These are phyloP conservation scores for Triangularia setosa DNA, from an alignment of 2,329 filamentous ascomycete species.

Conservation along the genomic window DNA sequence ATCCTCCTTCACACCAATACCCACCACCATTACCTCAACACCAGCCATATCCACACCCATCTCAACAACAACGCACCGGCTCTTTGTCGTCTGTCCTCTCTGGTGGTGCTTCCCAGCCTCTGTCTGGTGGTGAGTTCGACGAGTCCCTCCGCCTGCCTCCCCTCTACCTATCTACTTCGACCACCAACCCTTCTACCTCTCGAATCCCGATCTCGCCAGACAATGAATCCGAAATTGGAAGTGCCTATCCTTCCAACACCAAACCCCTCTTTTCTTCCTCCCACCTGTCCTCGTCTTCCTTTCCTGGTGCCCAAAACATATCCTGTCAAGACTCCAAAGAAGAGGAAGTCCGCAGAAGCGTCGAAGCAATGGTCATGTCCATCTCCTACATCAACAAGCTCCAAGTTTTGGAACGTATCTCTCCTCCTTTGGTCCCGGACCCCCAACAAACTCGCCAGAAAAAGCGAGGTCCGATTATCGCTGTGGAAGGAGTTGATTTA, in stretches of 20 bases:
- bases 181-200: not conserved
- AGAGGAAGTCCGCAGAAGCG: constrained; percentile 26
- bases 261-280: constrained; percentile 3
- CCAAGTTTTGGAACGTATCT: constrained; percentile 69
- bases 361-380: constrained; percentile 70
- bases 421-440: constrained; percentile 54
- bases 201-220: constrained; percentile 2
- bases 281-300: not conserved
- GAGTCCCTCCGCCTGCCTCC: constrained; percentile 53
- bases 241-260: not conserved
- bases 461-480: constrained; percentile 73
- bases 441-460: constrained; percentile 33
- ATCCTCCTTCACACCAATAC: not conserved
- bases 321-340: constrained; percentile 9
- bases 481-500: constrained; percentile 70
- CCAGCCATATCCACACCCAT: constrained; percentile 2
- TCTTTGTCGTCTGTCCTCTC: not conserved
- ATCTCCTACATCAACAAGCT: constrained; percentile 75
- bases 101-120: not conserved
- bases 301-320: not conserved
- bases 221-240: not conserved
- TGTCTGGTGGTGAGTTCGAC: constrained; percentile 42
- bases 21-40: not conserved
- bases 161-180: constrained; percentile 39
- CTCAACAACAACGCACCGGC: constrained; percentile 6